Evolutionary conservation across 768 basidiomycete genomes (phyloP).

Genomic region (Candolleomyces aberdarensis): DNA sequence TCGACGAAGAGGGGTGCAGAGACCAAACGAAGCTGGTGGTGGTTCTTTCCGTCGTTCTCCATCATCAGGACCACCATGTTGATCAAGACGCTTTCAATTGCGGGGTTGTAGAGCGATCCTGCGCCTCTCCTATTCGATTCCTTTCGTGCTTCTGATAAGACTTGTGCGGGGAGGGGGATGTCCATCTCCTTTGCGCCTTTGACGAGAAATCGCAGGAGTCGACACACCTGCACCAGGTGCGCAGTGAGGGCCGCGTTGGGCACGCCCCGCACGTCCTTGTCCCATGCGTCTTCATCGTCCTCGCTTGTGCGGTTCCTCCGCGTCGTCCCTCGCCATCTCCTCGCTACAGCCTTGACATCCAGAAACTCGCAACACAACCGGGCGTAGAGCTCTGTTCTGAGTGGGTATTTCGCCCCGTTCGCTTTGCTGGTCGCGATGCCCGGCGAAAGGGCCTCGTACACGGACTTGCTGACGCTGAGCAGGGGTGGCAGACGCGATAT

Average conservation of each 20-base stretch:
- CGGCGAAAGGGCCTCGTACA: background rate
- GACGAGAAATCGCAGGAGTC: background rate
- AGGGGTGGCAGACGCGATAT: background rate
- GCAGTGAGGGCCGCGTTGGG: background rate
- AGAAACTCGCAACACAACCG: background rate
- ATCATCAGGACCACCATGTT: constrained; percentile 49
- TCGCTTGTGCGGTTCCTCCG: background rate
- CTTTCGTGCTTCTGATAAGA: background rate
- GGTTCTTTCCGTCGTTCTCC: constrained; percentile 69
- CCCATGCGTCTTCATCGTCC: constrained; percentile 18
- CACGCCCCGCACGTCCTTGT: constrained; percentile 22
- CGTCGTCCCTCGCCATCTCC: background rate
- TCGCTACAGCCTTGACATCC: background rate
- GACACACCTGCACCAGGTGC: background rate
- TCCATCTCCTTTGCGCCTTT: background rate
- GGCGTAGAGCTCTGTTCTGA: background rate
- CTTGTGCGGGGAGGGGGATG: background rate
- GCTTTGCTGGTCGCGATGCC: background rate
- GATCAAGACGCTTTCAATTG: constrained; percentile 22
- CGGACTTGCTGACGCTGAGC: background rate
- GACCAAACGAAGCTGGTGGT: constrained; percentile 50
- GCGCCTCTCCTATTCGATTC: constrained; percentile 11
- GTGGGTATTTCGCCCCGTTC: background rate
- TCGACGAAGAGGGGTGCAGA: constrained; percentile 47
- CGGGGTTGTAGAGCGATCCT: constrained; percentile 17